Conservation (phyloP, 2,329 filamentous ascomycete genomes). For the Metarhizium album region DNA sequence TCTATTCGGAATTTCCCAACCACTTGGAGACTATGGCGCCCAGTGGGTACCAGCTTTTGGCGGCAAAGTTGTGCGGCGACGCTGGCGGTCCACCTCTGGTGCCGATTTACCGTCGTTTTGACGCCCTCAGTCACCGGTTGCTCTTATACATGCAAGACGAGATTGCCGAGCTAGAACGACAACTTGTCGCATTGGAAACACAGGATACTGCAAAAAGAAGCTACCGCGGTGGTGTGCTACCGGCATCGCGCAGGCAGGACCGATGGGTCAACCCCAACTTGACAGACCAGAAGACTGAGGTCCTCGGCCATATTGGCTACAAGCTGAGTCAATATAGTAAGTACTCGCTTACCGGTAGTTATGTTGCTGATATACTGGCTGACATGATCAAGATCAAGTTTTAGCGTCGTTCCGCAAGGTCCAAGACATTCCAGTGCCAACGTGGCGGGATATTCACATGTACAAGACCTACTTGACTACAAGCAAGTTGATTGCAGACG, state of each 20-base stretch:
- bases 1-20: background rate
- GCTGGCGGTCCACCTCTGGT: constrained; percentile 19
- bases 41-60: constrained; percentile 53
- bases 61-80: constrained; percentile 35
- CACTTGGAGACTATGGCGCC: constrained; percentile 16
- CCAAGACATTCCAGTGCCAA: constrained; percentile 38
- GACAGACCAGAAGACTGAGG: constrained; percentile 47
- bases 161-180: constrained; percentile 68
- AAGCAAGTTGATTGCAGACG: constrained; percentile 43
- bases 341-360: constrained; percentile 11
- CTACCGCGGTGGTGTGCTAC: constrained; percentile 33
- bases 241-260: constrained; percentile 50
- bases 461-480: constrained; percentile 44
- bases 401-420: constrained; percentile 46
- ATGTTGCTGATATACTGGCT: background rate
- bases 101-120: constrained; percentile 76
- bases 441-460: constrained; percentile 33
- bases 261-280: constrained; percentile 43
- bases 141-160: constrained; percentile 80
- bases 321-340: constrained; percentile 60
- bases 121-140: constrained; percentile 69
- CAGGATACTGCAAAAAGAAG: constrained; percentile 38
- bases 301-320: constrained; percentile 51
- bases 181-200: constrained; percentile 58
- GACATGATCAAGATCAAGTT: constrained; percentile 37